Evolutionary conservation across 1,284 basidiomycete genomes (phyloP).

Genomic region (Salmacisia buchloeana): DNA sequence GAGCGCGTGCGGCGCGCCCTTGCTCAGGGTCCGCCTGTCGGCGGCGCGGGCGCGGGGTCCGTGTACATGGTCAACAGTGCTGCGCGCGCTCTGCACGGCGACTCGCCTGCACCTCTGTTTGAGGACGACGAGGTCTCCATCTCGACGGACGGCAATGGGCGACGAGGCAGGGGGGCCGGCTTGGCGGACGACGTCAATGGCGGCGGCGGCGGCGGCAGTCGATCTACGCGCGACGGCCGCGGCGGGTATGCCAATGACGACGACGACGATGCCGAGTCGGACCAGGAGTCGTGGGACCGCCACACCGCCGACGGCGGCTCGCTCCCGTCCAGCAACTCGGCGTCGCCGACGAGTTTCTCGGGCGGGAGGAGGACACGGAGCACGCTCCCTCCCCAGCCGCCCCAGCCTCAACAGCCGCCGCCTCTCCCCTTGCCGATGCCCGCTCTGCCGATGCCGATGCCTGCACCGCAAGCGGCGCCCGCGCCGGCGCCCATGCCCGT

Average conservation of each 20-base stretch:
- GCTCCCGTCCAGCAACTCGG: neutral
- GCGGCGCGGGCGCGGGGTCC: neutral
- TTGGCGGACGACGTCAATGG: neutral
- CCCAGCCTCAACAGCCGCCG: neutral
- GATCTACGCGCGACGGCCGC: neutral
- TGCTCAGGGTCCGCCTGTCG: neutral
- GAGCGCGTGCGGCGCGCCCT: too few relatives aligned
- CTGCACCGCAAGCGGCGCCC: too few relatives aligned
- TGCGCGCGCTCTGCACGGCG: neutral
- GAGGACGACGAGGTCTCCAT: slow-evolving; percentile 3
- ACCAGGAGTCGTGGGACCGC: neutral
- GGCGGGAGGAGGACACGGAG: too few relatives aligned
- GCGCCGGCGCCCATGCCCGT: too few relatives aligned
- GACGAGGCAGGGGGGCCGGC: neutral
- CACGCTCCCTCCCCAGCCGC: neutral
- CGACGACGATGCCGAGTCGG: neutral
- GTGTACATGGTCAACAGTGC: neutral
- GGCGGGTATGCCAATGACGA: neutral
- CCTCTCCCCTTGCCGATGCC: too few relatives aligned
- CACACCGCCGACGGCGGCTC: neutral
- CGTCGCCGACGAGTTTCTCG: too few relatives aligned
- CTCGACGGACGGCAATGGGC: neutral
- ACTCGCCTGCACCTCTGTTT: neutral
- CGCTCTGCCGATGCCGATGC: too few relatives aligned
- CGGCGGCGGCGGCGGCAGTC: neutral